Evolutionary conservation across 257 asterid species (phyloP).

Genomic region (Solanum tarapatanum): DNA sequence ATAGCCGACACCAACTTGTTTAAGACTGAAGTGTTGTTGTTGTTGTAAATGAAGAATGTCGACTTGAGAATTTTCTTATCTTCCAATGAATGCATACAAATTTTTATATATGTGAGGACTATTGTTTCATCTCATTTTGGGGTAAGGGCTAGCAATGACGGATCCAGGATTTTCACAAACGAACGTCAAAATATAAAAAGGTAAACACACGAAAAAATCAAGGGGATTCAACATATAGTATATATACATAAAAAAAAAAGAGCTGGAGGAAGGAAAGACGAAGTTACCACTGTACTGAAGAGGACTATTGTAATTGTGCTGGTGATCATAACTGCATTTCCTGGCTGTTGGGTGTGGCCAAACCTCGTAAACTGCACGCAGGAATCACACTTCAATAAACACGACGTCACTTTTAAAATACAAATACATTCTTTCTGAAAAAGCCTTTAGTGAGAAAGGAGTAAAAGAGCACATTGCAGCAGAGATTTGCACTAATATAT

Average conservation of each 20-base stretch:
- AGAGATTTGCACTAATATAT: not conserved
- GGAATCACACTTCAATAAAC: not conserved
- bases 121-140: not conserved
- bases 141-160: not conserved
- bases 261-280: not conserved
- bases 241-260: not conserved
- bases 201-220: not conserved
- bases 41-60: too few relatives aligned
- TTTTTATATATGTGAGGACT: not conserved
- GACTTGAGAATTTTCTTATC: not conserved
- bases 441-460: not conserved
- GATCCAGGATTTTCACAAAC: not conserved
- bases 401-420: not conserved
- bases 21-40: not conserved
- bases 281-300: constrained; percentile 57
- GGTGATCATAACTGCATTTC: constrained; percentile 61
- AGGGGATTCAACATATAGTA: not conserved
- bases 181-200: not conserved
- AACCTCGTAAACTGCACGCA: constrained; percentile 51
- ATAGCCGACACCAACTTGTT: not conserved
- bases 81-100: not conserved
- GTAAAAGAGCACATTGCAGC: not conserved
- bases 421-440: not conserved
- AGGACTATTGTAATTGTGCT: constrained; percentile 70
- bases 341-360: constrained; percentile 59